phyloP scores from a whole-genome alignment of 1,139 yeast species.

The Groenewaldozyma auringiensis region DNA sequence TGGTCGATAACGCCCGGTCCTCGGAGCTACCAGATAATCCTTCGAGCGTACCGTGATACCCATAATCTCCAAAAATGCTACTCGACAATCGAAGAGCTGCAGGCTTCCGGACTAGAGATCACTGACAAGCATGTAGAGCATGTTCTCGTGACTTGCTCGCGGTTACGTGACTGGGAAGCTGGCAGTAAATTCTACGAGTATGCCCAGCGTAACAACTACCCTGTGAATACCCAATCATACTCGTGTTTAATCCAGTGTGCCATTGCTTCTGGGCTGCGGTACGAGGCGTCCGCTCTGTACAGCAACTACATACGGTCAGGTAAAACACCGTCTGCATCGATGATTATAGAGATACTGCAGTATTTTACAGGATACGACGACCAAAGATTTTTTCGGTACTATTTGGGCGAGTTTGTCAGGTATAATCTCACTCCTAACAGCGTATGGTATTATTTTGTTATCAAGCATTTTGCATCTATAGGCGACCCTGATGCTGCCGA shows the following conservation, averaged over 20 bases:
- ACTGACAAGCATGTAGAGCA: constrained; percentile 22
- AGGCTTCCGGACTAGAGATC: constrained; percentile 21
- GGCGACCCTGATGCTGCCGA: constrained; percentile 18
- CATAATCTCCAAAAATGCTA: constrained; percentile 28
- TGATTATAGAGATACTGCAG: background rate
- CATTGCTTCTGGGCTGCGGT: background rate
- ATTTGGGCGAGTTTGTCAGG: background rate
- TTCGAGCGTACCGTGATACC: constrained; percentile 25
- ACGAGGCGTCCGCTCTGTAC: constrained; percentile 1
- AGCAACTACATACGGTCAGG: background rate
- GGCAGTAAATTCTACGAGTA: constrained; percentile 27
- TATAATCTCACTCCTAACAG: background rate
- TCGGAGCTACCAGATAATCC: constrained; percentile 22
- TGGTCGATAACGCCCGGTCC: constrained; percentile 32
- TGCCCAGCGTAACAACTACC: constrained; percentile 14
- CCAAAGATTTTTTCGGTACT: constrained; percentile 2
- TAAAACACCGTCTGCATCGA: background rate
- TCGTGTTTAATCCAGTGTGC: background rate
- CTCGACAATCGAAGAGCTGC: constrained; percentile 24
- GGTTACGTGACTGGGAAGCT: constrained; percentile 23
- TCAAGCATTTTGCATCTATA: constrained; percentile 20
- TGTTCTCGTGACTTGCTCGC: constrained; percentile 27
- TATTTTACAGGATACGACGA: constrained; percentile 1
- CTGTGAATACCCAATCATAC: constrained; percentile 3
- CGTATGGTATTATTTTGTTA: constrained; percentile 20